Evolutionary conservation across 78 protist species (phyloP), one percentile per base, ranked within the genome.

Genomic region (Dictyostelium capitatum): DNA sequence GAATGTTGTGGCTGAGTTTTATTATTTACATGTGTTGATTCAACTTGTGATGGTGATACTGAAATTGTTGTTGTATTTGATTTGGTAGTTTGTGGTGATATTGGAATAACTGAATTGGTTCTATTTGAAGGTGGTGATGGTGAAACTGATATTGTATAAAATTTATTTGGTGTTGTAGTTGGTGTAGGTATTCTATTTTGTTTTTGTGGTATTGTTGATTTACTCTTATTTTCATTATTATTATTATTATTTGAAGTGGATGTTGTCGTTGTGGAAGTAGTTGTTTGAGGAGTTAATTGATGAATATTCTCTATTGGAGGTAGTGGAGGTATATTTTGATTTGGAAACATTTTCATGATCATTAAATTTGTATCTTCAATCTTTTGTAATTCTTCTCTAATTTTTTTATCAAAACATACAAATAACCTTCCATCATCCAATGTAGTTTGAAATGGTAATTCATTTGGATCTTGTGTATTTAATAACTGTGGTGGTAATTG

Each of bases 401-500:
- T 30, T 6, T 62, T 19, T 62, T 62, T n/a, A 25, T 62, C 28
- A 25, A 25, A 32, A 11, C 43, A 62, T 62, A 23, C 28, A 0
- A 62, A 62, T 62, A 25, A 23, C 70, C 23, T 62, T 62, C 70
- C 70, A 62, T 62, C 70, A 62, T 62, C 70, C 70, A 62, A 62
- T 62, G 28, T 62, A 11, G 14, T 15, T 37, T 62, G 43, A 62
- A 62, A 62, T 62, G 70, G n/a, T 4, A 62, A 12, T 11, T 62
- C 32, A 3, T 23, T 62, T 62, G 70, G 70, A 6, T 20, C 19
- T 56, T 20, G 28, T 56, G 25, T n/a, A 37, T 37, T 37, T 37
- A 37, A 37, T 37, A 37, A 37, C 2, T 37, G 43, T 37, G 2
- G 1, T 37, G 43, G 43, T 57, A n/a, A 57, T 53, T 53, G 59